These are phyloP conservation scores for Trifolium dubium DNA, from an alignment of 306 rosid genomes.

Conservation along the genomic window DNA sequence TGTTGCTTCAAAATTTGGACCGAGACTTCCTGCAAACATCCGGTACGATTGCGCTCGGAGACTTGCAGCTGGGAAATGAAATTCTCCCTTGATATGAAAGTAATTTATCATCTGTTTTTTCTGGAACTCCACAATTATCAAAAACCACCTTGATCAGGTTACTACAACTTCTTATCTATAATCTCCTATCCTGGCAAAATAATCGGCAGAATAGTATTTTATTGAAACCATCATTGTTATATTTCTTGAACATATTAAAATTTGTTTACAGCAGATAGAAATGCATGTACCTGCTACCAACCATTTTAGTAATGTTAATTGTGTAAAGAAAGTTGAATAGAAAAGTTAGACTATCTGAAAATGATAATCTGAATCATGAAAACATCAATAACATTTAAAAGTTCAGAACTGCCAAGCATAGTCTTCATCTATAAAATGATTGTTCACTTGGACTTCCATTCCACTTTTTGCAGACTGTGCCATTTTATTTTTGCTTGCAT, in stretches of 20 bases:
- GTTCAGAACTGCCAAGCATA: not conserved
- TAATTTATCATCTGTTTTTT: conserved; percentile 6
- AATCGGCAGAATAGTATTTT: not conserved
- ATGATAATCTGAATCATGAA: not conserved
- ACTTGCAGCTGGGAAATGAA: conserved; percentile 11
- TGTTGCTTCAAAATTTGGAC: not conserved
- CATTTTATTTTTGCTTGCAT: not conserved
- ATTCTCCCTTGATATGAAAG: conserved; percentile 11
- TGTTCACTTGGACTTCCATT: not conserved
- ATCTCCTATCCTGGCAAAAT: not conserved
- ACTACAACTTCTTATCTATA: conserved; percentile 7
- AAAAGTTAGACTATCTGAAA: not conserved
- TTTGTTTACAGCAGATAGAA: not conserved
- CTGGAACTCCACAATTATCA: conserved; percentile 24
- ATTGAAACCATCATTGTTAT: not conserved
- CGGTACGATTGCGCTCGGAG: conserved; percentile 19
- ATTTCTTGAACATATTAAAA: not conserved
- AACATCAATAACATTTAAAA: not conserved
- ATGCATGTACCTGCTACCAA: not conserved
- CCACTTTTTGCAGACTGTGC: not conserved
- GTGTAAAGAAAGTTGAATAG: not conserved
- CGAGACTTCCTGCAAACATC: conserved; percentile 5
- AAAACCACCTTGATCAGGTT: conserved; percentile 39
- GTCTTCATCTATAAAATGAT: not conserved
- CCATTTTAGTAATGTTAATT: not conserved